Evolutionary conservation across 306 rosid genomes (phyloP).

Genomic region (Adenanthera pavonina): DNA sequence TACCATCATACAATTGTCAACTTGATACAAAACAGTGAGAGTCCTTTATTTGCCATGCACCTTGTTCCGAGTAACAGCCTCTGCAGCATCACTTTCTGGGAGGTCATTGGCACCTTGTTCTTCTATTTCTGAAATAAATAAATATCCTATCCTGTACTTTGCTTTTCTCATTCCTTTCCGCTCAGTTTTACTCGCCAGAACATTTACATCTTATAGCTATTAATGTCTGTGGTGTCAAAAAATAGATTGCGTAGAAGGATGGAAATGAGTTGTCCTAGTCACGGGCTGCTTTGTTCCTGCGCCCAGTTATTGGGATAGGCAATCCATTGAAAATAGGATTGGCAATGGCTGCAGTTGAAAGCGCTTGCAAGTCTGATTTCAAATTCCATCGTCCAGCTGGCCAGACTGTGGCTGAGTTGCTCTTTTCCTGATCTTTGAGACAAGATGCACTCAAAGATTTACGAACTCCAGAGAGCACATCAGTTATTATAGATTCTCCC

Average conservation of each 20-base stretch:
- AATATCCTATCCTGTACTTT: constrained; percentile 49
- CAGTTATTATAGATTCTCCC: constrained; percentile 72
- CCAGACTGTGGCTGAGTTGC: constrained; percentile 58
- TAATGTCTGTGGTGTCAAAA: constrained; percentile 50
- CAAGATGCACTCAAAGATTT: constrained; percentile 78
- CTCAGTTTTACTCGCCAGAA: constrained; percentile 38
- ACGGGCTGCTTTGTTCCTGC: constrained; percentile 79
- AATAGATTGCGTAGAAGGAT: constrained; percentile 38
- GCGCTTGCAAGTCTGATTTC: constrained; percentile 73
- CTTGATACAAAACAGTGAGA: constrained; percentile 29
- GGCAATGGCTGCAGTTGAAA: constrained; percentile 58
- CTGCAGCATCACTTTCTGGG: constrained; percentile 28
- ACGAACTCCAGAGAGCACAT: constrained; percentile 56
- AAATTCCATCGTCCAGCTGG: constrained; percentile 68
- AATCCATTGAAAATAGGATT: constrained; percentile 81
- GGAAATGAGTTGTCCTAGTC: constrained; percentile 57
- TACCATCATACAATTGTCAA: constrained; percentile 26
- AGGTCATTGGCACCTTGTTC: constrained; percentile 22
- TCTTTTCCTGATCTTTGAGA: constrained; percentile 75
- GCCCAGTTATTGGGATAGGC: constrained; percentile 77
- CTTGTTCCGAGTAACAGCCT: constrained; percentile 31
- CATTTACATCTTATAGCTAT: constrained; percentile 46
- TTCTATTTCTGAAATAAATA: constrained; percentile 44
- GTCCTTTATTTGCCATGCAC: constrained; percentile 29
- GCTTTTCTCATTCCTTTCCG: constrained; percentile 23